Conservation (phyloP, 371 early-diverging fungal species). For the Syncephalastrum monosporum region DNA sequence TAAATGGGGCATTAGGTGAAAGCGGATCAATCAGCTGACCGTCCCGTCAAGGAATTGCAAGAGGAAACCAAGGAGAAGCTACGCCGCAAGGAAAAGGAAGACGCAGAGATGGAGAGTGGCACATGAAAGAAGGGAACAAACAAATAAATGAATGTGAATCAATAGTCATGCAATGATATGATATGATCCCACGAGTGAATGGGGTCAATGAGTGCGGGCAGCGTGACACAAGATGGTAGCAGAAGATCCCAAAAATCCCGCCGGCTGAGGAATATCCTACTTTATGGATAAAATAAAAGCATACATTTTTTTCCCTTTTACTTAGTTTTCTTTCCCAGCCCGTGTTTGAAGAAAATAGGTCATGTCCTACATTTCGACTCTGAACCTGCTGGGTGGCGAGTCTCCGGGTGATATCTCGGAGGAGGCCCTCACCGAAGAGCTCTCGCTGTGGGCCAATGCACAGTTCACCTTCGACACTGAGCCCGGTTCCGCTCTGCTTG, state of each 20-base stretch:
- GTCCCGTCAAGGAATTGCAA: constrained; percentile 5
- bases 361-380: constrained; percentile 49
- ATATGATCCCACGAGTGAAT: no score
- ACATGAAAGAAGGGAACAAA: not conserved
- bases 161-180: no score
- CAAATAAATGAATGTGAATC: no score
- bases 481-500: constrained; percentile 40
- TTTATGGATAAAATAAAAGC: no score
- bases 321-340: constrained; percentile 9
- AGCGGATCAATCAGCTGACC: constrained; percentile 31
- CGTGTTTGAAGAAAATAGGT: not conserved
- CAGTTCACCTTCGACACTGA: constrained; percentile 68
- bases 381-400: constrained; percentile 39
- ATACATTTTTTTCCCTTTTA: constrained; percentile 7
- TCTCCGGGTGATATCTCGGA: constrained; percentile 37
- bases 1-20: constrained; percentile 24
- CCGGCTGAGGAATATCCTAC: not conserved
- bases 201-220: no score
- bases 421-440: constrained; percentile 39
- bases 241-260: not conserved
- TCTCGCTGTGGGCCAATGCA: constrained; percentile 69
- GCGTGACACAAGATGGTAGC: no score
- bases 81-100: constrained; percentile 1
- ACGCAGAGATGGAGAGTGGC: not conserved
- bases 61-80: constrained; percentile 7